phyloP scores from a whole-genome alignment of 2,329 filamentous ascomycete species.

The Aspergillus flavus region DNA sequence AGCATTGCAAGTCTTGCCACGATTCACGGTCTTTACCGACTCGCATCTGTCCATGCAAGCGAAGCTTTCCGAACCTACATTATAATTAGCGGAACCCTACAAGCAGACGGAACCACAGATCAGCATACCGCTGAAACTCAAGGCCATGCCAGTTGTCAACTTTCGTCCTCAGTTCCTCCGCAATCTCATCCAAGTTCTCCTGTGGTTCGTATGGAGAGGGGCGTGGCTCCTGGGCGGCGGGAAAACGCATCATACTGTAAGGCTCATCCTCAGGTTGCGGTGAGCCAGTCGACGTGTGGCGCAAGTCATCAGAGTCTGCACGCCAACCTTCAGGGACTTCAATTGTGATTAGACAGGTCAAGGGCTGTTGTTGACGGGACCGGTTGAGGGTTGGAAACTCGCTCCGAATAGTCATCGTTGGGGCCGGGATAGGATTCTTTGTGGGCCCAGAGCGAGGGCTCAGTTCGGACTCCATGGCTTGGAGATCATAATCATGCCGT shows the following conservation, averaged over 20 bases:
- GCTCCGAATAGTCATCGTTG: slow-evolving; percentile 90
- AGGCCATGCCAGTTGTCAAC: slow-evolving; percentile 99
- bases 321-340: slow-evolving; percentile 92
- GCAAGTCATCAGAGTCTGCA: slow-evolving; percentile 78
- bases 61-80: slow-evolving; percentile 81
- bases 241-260: slow-evolving; percentile 56
- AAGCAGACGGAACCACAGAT: background rate
- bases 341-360: slow-evolving; percentile 91
- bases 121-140: slow-evolving; percentile 74
- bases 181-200: slow-evolving; percentile 79
- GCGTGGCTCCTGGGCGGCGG: slow-evolving; percentile 51
- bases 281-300: slow-evolving; percentile 54
- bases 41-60: slow-evolving; percentile 83
- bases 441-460: slow-evolving; percentile 67
- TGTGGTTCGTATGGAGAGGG: slow-evolving; percentile 74
- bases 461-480: slow-evolving; percentile 89
- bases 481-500: slow-evolving; percentile 91
- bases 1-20: slow-evolving; percentile 98
- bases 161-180: slow-evolving; percentile 78
- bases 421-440: slow-evolving; percentile 86
- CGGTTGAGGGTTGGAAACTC: slow-evolving; percentile 94
- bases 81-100: slow-evolving; percentile 4
- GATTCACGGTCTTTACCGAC: slow-evolving; percentile 95
- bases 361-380: slow-evolving; percentile 88
- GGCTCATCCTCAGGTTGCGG: slow-evolving; percentile 50